Percentiles rank a stretch among this genome's conserved stretches.
These are phyloP conservation scores for Plasmodium gonderi DNA, from an alignment of 169 alveolate genomes.

Conservation along the genomic window DNA sequence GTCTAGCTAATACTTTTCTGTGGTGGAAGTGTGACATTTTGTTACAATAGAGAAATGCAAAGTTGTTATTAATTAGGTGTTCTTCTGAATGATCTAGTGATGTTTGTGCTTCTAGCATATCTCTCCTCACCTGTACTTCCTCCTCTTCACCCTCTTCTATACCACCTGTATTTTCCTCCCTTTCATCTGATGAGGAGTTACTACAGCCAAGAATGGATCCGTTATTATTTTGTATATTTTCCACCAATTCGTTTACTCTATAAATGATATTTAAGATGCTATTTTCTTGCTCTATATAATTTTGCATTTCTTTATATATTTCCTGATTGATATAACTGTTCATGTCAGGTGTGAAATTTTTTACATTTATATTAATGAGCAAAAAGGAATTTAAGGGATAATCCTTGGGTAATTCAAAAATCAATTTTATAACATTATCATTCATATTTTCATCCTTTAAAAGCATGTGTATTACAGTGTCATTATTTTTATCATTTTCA, in stretches of 20 bases:
- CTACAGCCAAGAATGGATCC: neutral
- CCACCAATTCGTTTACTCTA: slow-evolving; percentile 69
- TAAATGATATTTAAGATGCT: slow-evolving; percentile 49
- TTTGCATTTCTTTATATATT: slow-evolving; percentile 57
- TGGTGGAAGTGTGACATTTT: slow-evolving; percentile 6
- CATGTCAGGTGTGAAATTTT: slow-evolving; percentile 66
- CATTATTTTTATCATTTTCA: slow-evolving; percentile 58
- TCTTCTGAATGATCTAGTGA: neutral
- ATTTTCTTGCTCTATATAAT: slow-evolving; percentile 39
- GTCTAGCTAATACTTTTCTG: slow-evolving; percentile 54
- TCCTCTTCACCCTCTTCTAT: neutral
- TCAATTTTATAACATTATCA: slow-evolving; percentile 38
- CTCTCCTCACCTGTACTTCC: too few relatives aligned
- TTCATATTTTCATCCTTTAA: slow-evolving; percentile 69
- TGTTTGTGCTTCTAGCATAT: too few relatives aligned
- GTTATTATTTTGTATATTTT: slow-evolving; percentile 34
- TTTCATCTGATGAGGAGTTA: slow-evolving; percentile 23
- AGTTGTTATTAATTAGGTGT: neutral
- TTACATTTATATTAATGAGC: slow-evolving; percentile 56
- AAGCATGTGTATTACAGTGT: slow-evolving; percentile 49
- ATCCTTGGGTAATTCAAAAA: slow-evolving; percentile 73
- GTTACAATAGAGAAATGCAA: slow-evolving; percentile 3
- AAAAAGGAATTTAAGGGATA: slow-evolving; percentile 69
- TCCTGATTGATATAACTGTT: slow-evolving; percentile 62
- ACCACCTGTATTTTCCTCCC: neutral